A percentile compares a stretch with the other conserved stretches of the same genome.
phyloP scores from a whole-genome alignment of 768 basidiomycete genomes.

The Dacryopinax primogenitus region DNA sequence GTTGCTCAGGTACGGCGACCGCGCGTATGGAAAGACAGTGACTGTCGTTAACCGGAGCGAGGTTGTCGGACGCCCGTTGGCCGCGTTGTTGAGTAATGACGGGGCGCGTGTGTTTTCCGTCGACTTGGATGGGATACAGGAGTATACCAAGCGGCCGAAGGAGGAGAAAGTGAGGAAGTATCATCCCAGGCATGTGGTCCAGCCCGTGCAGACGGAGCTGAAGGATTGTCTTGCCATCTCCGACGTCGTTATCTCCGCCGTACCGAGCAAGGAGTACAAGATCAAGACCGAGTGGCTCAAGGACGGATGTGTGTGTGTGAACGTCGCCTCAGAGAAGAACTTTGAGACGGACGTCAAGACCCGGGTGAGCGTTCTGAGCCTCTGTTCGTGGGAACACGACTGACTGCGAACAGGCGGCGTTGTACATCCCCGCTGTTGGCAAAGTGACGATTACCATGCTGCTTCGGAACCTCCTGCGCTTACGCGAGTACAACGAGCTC shows the following conservation, averaged over 20 bases:
- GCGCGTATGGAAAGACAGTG: constrained; percentile 83
- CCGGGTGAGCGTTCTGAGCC: constrained; percentile 43
- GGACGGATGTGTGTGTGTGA: constrained; percentile 86
- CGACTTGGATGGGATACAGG: constrained; percentile 92
- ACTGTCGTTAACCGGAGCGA: constrained; percentile 97
- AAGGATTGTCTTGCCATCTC: constrained; percentile 70
- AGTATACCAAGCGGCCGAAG: constrained; percentile 82
- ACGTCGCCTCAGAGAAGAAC: constrained; percentile 91
- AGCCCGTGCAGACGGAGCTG: constrained; percentile 49
- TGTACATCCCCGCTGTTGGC: constrained; percentile 93
- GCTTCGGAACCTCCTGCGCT: constrained; percentile 57
- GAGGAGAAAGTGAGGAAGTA: constrained; percentile 38
- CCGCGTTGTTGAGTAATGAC: constrained; percentile 88
- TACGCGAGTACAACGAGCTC: constrained; percentile 7
- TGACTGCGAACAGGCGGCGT: constrained; percentile 50
- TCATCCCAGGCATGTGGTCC: constrained; percentile 73
- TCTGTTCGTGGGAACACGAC: constrained; percentile 5
- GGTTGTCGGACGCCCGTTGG: constrained; percentile 93
- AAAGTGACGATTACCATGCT: constrained; percentile 97
- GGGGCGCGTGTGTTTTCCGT: constrained; percentile 91
- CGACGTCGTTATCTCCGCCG: constrained; percentile 90
- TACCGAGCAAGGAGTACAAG: constrained; percentile 75
- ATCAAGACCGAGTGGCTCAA: constrained; percentile 80
- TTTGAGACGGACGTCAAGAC: constrained; percentile 88
- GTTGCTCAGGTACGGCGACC: constrained; percentile 83